Evolutionary conservation across 306 rosid species (phyloP), one percentile per base, ranked within the genome.

Genomic region (Begonia loranthoides): DNA sequence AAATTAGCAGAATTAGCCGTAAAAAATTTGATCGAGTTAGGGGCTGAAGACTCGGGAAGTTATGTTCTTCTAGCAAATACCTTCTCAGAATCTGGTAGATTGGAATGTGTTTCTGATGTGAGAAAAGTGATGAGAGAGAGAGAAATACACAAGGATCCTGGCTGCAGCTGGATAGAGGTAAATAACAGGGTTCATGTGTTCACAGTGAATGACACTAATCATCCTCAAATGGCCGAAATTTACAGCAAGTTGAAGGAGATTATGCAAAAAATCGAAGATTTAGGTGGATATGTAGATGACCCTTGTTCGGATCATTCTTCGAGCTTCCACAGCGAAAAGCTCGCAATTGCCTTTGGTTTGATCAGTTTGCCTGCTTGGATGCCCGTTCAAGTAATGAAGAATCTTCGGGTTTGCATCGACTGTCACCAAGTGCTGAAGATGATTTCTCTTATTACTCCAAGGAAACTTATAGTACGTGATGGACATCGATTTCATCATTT

Each of bases 91-190:
- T 59, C 67, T 41, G 81, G 81, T 21, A 76, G 70, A 47, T 40
- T 74, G 41, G 73, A 79, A 64, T 51, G 69, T 57, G 76, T 79
- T 54, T 71, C 72, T 43, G 52, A 68, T 66, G 67, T 79, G 55
- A 71, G 85, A 63, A 72, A 57, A 49, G 28, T 75, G 46, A 74
- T 75, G 67, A 79, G 66, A 66, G 62, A 16, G 11, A 79, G 69
- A 69, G 79, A 78, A 60, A 73, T 79, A 40, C 67, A 50, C 46
- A 79, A 71, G 49, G 70, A 44, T 66, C 79, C 76, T 14, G 79
- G 85, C 13, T 75, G 85, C 63, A 79, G 85, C 53, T 79, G 85
- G 85, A 75, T 79, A 59, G 81, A 79, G 70, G 65, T 74, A 52
- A 62, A 65, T 67, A 75, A 75, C 60, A 63, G 81, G 62, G 74